phyloP scores from a whole-genome alignment of 495 filamentous ascomycete species.

The Aspergillus taichungensis region DNA sequence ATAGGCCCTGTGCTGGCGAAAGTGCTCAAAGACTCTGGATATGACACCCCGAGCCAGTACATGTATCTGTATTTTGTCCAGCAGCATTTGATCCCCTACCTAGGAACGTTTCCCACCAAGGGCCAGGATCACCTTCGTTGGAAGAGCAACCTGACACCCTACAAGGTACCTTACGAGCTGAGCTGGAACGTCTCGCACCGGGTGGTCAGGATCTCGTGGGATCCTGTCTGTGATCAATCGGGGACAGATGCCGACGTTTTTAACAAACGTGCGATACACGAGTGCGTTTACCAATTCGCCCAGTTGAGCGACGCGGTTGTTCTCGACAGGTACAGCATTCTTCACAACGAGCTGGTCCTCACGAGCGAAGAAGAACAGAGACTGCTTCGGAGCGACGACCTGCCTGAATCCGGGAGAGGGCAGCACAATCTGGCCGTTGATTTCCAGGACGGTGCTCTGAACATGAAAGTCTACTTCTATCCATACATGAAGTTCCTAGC shows the following conservation, averaged over 20 bases:
- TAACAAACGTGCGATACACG: neutral
- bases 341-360: neutral
- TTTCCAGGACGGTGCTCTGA: neutral
- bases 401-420: too few relatives aligned
- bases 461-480: constrained; percentile 1
- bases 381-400: neutral
- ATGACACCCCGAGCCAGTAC: neutral
- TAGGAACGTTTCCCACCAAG: neutral
- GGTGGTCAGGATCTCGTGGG: neutral
- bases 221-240: neutral
- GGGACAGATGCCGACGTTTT: neutral
- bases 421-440: neutral
- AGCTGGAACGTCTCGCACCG: constrained; percentile 1
- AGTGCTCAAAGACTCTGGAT: neutral
- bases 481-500: neutral
- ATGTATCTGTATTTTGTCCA: neutral
- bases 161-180: neutral
- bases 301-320: neutral
- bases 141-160: neutral
- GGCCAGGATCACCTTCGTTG: neutral
- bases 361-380: neutral
- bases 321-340: neutral
- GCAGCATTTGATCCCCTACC: neutral
- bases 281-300: neutral
- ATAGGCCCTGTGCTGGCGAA: neutral